A percentile compares a stretch with the other conserved stretches of the same genome.
Conservation (phyloP, 192 early-diverging fungal species). For the Spinellus fusiger region DNA sequence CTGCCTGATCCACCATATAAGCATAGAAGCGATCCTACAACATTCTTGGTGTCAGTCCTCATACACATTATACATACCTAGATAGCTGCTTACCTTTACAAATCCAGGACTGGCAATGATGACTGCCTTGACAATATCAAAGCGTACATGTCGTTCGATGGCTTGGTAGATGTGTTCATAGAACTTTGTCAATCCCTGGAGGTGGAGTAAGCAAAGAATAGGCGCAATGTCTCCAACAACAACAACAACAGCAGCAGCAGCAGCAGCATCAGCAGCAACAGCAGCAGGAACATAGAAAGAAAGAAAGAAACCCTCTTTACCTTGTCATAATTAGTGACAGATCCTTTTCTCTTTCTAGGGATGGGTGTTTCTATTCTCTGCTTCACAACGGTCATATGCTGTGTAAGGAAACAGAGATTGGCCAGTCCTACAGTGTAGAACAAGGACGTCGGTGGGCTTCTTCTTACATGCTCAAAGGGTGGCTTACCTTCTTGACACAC, state of each 20-base stretch:
- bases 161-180: conserved; percentile 89
- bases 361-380: conserved; percentile 88
- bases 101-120: conserved; percentile 97
- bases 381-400: conserved; percentile 92
- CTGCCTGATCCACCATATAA: conserved; percentile 80
- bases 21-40: conserved; percentile 78
- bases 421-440: conserved; percentile 61
- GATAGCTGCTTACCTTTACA: conserved; percentile 53
- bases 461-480: too few species aligned
- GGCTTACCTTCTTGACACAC: conserved; percentile 69
- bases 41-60: background rate
- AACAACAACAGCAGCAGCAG: background rate
- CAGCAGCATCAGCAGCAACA: too few species aligned
- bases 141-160: conserved; percentile 83
- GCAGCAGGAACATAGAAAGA: background rate
- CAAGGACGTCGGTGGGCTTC: background rate
- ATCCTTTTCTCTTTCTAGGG: conserved; percentile 91
- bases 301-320: too few species aligned
- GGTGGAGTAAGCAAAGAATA: background rate
- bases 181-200: conserved; percentile 67
- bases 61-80: background rate
- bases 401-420: conserved; percentile 87
- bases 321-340: conserved; percentile 87
- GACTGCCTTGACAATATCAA: conserved; percentile 91
- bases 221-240: background rate